Percentiles rank a stretch among this genome's conserved stretches.
phyloP scores from a whole-genome alignment of 2,329 filamentous ascomycete species.

The Xylariaceae sp. region DNA sequence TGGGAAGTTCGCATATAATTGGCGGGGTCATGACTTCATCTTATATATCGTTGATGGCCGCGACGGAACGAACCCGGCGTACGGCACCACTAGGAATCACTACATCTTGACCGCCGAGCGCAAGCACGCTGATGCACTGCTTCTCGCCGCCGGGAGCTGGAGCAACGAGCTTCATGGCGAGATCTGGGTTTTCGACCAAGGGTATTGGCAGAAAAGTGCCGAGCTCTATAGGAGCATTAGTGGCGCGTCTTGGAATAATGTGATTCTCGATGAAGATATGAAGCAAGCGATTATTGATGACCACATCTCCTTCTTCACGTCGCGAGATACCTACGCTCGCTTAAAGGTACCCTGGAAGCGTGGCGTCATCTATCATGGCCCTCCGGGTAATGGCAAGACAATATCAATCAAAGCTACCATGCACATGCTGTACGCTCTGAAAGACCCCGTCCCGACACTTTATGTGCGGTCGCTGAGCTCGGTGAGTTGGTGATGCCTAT shows the following conservation, averaged over 20 bases:
- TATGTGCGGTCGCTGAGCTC: constrained; percentile 53
- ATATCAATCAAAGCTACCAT: constrained; percentile 69
- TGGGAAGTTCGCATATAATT: constrained; percentile 41
- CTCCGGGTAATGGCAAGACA: constrained; percentile 63
- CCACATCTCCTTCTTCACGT: constrained; percentile 61
- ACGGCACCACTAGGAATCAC: constrained; percentile 31
- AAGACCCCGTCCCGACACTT: constrained; percentile 52
- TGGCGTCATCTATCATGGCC: constrained; percentile 64
- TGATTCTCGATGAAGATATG: constrained; percentile 63
- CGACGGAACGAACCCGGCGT: constrained; percentile 35
- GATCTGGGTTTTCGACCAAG: constrained; percentile 63
- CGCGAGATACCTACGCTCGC: constrained; percentile 52
- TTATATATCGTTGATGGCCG: constrained; percentile 41
- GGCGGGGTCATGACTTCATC: constrained; percentile 40
- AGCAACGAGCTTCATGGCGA: constrained; percentile 55
- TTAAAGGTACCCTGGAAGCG: constrained; percentile 69
- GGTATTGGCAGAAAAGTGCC: constrained; percentile 58
- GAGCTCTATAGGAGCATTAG: constrained; percentile 56
- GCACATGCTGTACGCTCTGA: constrained; percentile 54
- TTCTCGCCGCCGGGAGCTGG: constrained; percentile 54
- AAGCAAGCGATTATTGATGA: constrained; percentile 62
- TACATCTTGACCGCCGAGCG: constrained; percentile 37
- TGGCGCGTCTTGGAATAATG: constrained; percentile 58
- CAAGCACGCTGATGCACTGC: constrained; percentile 43
- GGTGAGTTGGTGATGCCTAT: constrained; percentile 33